Evolutionary conservation across 345 rosid species (phyloP).

Genomic region (Murraya paniculata): DNA sequence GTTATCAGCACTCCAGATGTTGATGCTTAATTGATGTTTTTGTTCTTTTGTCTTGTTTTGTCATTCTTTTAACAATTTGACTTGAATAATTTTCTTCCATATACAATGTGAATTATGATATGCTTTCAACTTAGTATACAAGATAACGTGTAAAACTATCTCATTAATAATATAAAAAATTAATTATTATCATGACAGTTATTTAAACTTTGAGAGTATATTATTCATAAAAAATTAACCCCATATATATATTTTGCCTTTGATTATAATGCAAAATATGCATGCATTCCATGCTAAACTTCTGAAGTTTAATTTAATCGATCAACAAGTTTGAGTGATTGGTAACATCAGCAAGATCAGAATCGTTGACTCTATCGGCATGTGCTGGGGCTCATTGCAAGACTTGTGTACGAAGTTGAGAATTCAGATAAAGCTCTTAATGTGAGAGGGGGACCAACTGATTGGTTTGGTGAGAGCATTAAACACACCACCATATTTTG

Average conservation of each 20-base stretch:
- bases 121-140: no score
- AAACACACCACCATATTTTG: background rate
- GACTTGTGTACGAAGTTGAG: background rate
- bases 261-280: background rate
- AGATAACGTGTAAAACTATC: no score
- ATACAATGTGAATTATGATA: no score
- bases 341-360: background rate
- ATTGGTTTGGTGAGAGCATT: background rate
- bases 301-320: no score
- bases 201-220: no score
- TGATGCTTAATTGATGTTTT: background rate
- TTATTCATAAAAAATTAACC: no score
- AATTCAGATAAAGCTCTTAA: background rate
- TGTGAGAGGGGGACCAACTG: background rate
- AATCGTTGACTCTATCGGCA: constrained; percentile 3
- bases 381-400: background rate
- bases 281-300: background rate
- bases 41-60: background rate
- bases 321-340: background rate
- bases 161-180: no score
- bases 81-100: background rate
- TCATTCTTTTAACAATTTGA: background rate
- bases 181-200: no score
- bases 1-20: background rate
- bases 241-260: no score